Evolutionary conservation across 192 early-diverging fungal genomes (phyloP).

Genomic region (Podila horticola): DNA sequence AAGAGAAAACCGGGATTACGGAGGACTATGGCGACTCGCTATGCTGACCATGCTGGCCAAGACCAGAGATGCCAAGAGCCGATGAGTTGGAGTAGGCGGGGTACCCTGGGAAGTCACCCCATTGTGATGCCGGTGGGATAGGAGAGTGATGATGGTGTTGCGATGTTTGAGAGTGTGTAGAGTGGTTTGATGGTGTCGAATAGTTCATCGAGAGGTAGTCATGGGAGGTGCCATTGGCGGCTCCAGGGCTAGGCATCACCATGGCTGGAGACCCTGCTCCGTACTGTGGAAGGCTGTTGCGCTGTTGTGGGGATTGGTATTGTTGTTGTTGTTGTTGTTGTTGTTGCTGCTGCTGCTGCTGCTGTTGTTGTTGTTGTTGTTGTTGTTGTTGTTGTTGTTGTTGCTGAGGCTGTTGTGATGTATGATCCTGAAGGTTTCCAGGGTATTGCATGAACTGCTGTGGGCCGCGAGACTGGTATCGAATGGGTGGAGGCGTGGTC

Average conservation of each 20-base stretch:
- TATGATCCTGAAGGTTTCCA: not conserved
- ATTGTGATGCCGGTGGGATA: constrained; percentile 20
- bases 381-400: constrained; percentile 10
- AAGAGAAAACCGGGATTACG: not conserved
- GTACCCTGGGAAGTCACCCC: constrained; percentile 21
- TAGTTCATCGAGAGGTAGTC: constrained; percentile 28
- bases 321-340: constrained; percentile 17
- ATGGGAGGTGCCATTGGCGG: not conserved
- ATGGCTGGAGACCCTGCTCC: constrained; percentile 14
- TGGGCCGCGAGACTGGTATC: constrained; percentile 19
- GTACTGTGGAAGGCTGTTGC: constrained; percentile 17
- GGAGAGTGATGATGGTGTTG: constrained; percentile 16
- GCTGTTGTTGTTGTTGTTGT: constrained; percentile 9
- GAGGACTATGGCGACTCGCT: constrained; percentile 22
- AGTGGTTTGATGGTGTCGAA: constrained; percentile 7
- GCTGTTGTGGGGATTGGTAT: constrained; percentile 13
- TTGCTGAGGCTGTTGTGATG: constrained; percentile 6
- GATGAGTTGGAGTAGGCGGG: constrained; percentile 23
- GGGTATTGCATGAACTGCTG: constrained; percentile 15
- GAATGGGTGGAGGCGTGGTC: constrained; percentile 8
- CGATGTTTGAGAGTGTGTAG: constrained; percentile 2
- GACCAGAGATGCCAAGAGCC: constrained; percentile 12
- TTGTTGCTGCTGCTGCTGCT: constrained; percentile 10
- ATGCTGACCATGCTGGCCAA: constrained; percentile 11
- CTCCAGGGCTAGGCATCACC: constrained; percentile 3